phyloP scores from a whole-genome alignment of 2,329 filamentous ascomycete species.

The Neofusicoccum parvum region DNA sequence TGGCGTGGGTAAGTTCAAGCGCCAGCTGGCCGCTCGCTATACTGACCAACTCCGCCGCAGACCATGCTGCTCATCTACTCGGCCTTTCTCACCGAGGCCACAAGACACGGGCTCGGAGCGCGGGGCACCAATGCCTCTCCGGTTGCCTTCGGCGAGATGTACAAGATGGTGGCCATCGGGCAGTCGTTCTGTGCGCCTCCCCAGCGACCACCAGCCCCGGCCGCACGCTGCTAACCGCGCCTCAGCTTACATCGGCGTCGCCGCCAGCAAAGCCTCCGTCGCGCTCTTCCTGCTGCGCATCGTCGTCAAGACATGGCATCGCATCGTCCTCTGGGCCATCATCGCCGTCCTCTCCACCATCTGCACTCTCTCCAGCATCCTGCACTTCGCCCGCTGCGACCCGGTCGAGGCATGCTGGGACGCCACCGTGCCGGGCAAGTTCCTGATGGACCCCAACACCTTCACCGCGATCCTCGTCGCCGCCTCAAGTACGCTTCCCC shows the following conservation, averaged over 20 bases:
- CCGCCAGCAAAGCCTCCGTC: slow-evolving; percentile 33
- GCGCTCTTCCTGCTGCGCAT: slow-evolving; percentile 36
- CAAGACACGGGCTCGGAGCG: neutral
- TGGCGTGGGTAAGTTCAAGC: neutral
- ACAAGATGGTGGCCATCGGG: neutral
- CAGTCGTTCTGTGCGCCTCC: neutral
- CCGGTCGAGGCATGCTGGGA: neutral
- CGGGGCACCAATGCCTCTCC: neutral
- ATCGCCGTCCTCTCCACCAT: neutral
- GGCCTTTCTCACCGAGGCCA: neutral
- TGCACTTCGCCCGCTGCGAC: neutral
- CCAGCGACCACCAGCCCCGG: too few species aligned
- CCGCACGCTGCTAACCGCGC: neutral
- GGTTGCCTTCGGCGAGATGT: neutral
- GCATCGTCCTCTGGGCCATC: neutral
- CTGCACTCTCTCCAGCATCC: neutral
- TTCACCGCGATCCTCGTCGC: neutral
- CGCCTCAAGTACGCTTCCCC: neutral
- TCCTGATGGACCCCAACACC: neutral
- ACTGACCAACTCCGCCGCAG: neutral
- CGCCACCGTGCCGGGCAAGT: neutral
- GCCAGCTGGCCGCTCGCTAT: too few species aligned
- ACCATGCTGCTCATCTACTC: neutral
- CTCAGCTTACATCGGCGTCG: slow-evolving; percentile 26
- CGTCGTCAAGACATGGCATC: neutral